Evolutionary conservation across 164 flowering plant genomes (phyloP).

Genomic region (Pachysandra terminalis): DNA sequence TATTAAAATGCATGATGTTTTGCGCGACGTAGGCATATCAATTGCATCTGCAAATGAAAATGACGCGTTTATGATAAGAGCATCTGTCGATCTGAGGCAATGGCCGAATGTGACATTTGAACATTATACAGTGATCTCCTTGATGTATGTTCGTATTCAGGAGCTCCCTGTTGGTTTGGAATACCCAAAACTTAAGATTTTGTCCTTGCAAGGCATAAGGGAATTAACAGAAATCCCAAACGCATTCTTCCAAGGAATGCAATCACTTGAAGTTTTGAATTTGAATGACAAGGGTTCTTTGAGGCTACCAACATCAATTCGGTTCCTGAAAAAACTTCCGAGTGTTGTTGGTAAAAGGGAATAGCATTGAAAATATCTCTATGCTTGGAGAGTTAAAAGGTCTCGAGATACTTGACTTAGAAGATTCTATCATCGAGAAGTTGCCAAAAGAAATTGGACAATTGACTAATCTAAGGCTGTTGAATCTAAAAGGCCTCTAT

Average conservation of each 20-base stretch:
- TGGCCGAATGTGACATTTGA: not conserved
- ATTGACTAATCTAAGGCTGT: not conserved
- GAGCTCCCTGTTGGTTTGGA: conserved; percentile 11
- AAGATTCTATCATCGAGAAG: not conserved
- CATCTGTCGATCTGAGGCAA: not conserved
- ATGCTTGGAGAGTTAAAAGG: conserved; percentile 3
- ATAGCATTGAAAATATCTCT: not conserved
- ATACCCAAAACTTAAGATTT: conserved; percentile 10
- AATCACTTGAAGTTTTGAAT: conserved; percentile 16
- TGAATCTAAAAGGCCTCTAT: not conserved
- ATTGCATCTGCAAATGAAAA: conserved; percentile 8
- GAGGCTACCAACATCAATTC: conserved; percentile 3
- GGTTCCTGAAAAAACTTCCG: conserved; percentile 8
- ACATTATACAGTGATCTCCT: not conserved
- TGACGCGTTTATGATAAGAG: not conserved
- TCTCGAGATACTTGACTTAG: not conserved
- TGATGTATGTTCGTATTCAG: not conserved
- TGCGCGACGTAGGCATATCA: conserved; percentile 13
- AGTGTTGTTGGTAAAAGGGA: not conserved
- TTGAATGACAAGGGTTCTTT: not conserved
- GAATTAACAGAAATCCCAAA: not conserved
- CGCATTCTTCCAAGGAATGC: conserved; percentile 11
- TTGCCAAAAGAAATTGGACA: not conserved
- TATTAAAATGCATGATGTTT: conserved; percentile 16
- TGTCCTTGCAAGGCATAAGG: not conserved